Evolutionary conservation across 768 basidiomycete species (phyloP), one percentile per base, ranked within the genome.

Genomic region (Goffeauzyma gilvescens): DNA sequence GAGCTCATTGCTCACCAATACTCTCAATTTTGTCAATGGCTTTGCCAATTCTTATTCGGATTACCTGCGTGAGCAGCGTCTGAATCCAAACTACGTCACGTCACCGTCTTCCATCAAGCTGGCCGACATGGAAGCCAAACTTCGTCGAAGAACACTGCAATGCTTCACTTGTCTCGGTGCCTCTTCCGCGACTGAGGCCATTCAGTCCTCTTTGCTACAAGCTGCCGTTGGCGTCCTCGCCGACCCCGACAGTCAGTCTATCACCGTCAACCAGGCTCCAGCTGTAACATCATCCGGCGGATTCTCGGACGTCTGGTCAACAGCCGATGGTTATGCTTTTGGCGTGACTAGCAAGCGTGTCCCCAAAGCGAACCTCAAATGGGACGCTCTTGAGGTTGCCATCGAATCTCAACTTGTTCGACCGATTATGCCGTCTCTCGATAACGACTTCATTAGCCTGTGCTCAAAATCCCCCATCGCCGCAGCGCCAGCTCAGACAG

Each of bases 271-370:
- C 21, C 80, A 81, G 0, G 78, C 82, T 0, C n/a, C n/a, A n/a
- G n/a, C n/a, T n/a, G n/a, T n/a, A n/a, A n/a, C n/a, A n/a, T 82
- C 78, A 5, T 72, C 81, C 0, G 89, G 87, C 1, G 68, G 74
- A 0, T 89, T 93, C 62, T 76, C 75, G 2, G 75, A 73, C 12
- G 71, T 98, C 10, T 96, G 90, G 90, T 74, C 79, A 43, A 73
- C 74, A 42, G 69, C 72, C 2, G 90, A 96, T 60, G 83, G 85
- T 5, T 90, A 86, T 64, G 89, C 77, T 0, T 87, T 84, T 63
- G 90, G 90, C 0, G 76, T 93, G 2, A 83, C 84, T 3, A 79
- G 38, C 25, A 33, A 46, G 18, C 27, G 33, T 12, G 18, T 54
- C 23, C 40, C 48, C 21, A 65, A 61, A 9, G 68, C 67, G 42